A percentile compares a stretch with the other conserved stretches of the same genome.
Evolutionary conservation across 2,329 filamentous ascomycete genomes (phyloP).

Genomic region (Fusarium humuli): DNA sequence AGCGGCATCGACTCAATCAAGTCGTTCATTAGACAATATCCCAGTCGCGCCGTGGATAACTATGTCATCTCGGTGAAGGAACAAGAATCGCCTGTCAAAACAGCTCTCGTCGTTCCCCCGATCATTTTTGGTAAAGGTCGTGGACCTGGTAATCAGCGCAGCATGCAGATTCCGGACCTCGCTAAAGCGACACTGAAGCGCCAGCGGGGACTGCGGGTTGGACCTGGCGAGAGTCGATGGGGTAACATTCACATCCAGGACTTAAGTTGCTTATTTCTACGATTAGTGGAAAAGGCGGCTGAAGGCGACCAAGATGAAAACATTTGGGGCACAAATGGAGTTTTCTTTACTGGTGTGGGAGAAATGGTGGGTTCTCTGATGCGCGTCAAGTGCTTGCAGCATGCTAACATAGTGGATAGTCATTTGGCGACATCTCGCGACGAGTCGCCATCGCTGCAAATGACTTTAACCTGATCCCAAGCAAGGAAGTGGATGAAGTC

Average conservation of each 20-base stretch:
- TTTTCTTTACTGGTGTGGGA: slow-evolving; percentile 51
- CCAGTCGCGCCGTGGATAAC: slow-evolving; percentile 51
- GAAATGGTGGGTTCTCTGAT: slow-evolving; percentile 42
- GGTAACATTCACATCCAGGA: slow-evolving; percentile 52
- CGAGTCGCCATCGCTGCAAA: slow-evolving; percentile 41
- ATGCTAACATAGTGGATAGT: slow-evolving; percentile 13
- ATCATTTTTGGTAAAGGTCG: slow-evolving; percentile 54
- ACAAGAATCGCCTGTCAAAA: slow-evolving; percentile 41
- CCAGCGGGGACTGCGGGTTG: slow-evolving; percentile 47
- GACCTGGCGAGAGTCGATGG: slow-evolving; percentile 51
- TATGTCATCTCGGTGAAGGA: slow-evolving; percentile 47
- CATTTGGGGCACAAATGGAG: slow-evolving; percentile 52
- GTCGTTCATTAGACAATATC: slow-evolving; percentile 44
- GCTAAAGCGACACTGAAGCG: slow-evolving; percentile 45
- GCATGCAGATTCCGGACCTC: slow-evolving; percentile 53
- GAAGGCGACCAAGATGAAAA: slow-evolving; percentile 31
- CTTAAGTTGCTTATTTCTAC: slow-evolving; percentile 46
- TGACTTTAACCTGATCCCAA: slow-evolving; percentile 39
- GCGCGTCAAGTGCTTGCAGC: too few relatives aligned
- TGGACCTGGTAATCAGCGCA: slow-evolving; percentile 53
- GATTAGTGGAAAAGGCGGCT: slow-evolving; percentile 49
- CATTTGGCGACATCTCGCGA: slow-evolving; percentile 48
- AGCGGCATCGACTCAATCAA: slow-evolving; percentile 42
- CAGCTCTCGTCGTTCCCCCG: slow-evolving; percentile 52
- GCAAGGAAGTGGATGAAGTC: slow-evolving; percentile 40